Evolutionary conservation across 1,284 basidiomycete species (phyloP), one percentile per base, ranked within the genome.

Genomic region (Puccinia horiana): DNA sequence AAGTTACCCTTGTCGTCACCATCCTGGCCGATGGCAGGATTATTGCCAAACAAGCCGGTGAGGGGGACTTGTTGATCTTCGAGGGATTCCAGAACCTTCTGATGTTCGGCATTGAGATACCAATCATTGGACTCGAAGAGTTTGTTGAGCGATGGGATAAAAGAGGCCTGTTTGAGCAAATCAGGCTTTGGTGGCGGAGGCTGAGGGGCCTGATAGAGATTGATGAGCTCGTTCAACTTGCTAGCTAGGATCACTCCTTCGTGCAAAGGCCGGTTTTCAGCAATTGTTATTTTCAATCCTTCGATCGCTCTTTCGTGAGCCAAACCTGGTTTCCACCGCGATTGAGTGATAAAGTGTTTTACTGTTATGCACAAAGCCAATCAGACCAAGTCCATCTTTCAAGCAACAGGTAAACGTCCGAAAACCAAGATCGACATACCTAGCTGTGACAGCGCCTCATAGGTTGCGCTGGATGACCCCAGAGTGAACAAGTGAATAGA

Each of bases 201-300:
- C 23, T n/a, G 63, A 20, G 44, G 44, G 5, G 54, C 54, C 12
- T 76, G 54, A n/a, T 76, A 63, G 23, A 63, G 16, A 20, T 44
- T 26, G 14, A 78, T 78, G 14, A 80, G 47, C 47, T 81, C 56
- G 44, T 35, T 65, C 54, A 81, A 47, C 63, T 75, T 81, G 20
- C 18, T 74, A 37, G 79, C 79, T 47, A 81, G 47, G 26, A 67
- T 75, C 20, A 81, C 58, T 6, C 79, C 79, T 74, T 81, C 79
- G 32, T 81, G 49, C n/a, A 81, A 47, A 20, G 79, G 79, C 37
- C 70, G 37, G 49, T 42, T 37, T 81, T 81, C 79, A 26, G 56
- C 58, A 18, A 81, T 65, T 14, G 79, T 81, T 18, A 81, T 52
- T 40, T 74, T 67, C 49, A 81, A 14, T 11, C 56, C 70, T 35